Conservation (phyloP, 129 eudicot genomes). For the Glebionis coronaria region DNA sequence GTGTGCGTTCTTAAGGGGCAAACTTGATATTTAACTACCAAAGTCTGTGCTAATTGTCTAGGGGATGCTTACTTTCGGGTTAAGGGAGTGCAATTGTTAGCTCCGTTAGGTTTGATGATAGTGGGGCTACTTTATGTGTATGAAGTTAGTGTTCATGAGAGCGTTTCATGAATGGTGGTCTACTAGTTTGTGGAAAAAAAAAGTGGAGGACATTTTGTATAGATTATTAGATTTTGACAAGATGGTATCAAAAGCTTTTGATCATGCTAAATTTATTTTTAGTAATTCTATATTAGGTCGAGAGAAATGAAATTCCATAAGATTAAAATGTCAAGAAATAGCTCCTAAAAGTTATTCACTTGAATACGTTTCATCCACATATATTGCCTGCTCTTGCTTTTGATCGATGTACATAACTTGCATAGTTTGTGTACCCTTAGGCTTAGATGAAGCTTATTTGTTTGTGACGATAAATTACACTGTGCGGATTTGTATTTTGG, state of each 20-base stretch:
- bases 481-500: neutral
- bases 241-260: neutral
- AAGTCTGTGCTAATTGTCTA: no score
- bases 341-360: neutral
- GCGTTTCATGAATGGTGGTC: neutral
- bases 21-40: no score
- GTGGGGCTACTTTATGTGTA: constrained; percentile 7
- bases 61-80: no score
- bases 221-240: neutral
- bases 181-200: neutral
- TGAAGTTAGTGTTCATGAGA: constrained; percentile 8
- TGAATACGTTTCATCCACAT: constrained; percentile 6
- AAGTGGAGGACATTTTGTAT: constrained; percentile 1
- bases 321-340: constrained; percentile 6
- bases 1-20: no score
- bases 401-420: neutral
- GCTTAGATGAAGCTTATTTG: neutral
- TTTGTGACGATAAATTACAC: constrained; percentile 4
- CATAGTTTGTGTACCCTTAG: constrained; percentile 14
- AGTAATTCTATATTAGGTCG: neutral
- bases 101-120: neutral
- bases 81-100: no score
- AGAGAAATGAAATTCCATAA: neutral
- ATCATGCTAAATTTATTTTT: neutral
- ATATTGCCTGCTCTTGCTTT: neutral